These are phyloP conservation scores for Ormosia semicastrata DNA, from an alignment of 306 rosid species.

Conservation along the genomic window DNA sequence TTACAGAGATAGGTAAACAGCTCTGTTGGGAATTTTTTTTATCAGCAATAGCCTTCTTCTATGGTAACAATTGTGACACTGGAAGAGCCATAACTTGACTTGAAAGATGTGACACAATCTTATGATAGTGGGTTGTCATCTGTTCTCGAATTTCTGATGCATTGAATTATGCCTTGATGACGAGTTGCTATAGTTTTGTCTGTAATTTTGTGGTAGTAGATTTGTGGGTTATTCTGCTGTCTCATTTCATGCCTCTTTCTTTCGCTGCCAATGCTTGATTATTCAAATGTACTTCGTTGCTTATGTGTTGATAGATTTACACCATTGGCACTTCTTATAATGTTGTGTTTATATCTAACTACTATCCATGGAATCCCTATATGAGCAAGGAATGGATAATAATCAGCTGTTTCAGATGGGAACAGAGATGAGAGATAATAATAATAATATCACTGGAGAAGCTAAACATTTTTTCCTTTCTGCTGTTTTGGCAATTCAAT, in stretches of 20 bases:
- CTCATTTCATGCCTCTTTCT: constrained; percentile 10
- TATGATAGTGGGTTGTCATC: background rate
- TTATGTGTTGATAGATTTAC: background rate
- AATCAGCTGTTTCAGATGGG: constrained; percentile 1
- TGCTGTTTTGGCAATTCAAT: background rate
- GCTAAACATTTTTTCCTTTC: background rate
- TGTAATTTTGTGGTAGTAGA: constrained; percentile 7
- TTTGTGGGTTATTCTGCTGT: constrained; percentile 5
- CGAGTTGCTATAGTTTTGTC: background rate
- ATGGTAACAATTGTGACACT: background rate
- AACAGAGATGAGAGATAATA: background rate
- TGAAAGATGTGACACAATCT: background rate
- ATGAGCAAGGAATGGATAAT: background rate
- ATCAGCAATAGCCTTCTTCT: background rate
- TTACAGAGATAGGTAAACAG: background rate
- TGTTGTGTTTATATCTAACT: background rate
- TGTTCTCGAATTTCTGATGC: constrained; percentile 3
- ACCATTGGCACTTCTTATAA: background rate
- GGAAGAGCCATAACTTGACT: background rate
- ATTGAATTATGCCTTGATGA: background rate
- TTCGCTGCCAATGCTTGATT: background rate
- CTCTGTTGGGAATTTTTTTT: background rate
- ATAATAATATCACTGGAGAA: background rate
- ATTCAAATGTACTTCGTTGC: background rate
- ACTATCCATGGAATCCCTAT: background rate